A percentile compares a stretch with the other conserved stretches of the same genome.
These are phyloP conservation scores for Ophiostoma piceae DNA, from an alignment of 2,329 filamentous ascomycete genomes.

Conservation along the genomic window DNA sequence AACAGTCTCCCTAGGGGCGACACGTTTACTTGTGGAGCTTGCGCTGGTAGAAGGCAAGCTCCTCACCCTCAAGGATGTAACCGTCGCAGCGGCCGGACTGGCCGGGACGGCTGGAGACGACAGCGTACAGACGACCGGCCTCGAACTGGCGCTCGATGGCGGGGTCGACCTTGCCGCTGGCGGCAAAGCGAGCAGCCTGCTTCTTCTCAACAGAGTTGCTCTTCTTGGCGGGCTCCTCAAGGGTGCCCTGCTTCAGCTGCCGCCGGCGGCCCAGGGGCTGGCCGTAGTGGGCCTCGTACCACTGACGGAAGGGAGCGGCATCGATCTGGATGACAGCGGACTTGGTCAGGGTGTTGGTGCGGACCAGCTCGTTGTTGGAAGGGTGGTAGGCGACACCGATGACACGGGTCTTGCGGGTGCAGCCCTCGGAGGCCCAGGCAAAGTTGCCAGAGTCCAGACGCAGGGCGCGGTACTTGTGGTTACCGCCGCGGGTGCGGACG, in stretches of 20 bases:
- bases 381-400: slow-evolving; percentile 98
- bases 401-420: slow-evolving; percentile 98
- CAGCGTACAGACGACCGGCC: slow-evolving; percentile 93
- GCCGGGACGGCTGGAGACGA: slow-evolving; percentile 86
- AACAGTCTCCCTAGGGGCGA: not conserved
- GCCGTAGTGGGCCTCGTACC: slow-evolving; percentile 99
- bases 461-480: slow-evolving; percentile 99
- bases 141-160: slow-evolving; percentile 98
- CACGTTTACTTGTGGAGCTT: slow-evolving; percentile 90
- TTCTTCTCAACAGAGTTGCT: slow-evolving; percentile 94
- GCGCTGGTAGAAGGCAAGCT: slow-evolving; percentile 99
- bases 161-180: slow-evolving; percentile 84
- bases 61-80: slow-evolving; percentile 98
- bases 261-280: slow-evolving; percentile 80
- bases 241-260: slow-evolving; percentile 70
- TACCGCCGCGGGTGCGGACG: slow-evolving; percentile 59
- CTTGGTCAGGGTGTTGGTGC: slow-evolving; percentile 99
- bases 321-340: slow-evolving; percentile 98
- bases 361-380: slow-evolving; percentile 99
- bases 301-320: slow-evolving; percentile 97
- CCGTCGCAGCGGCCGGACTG: slow-evolving; percentile 96
- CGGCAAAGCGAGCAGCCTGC: slow-evolving; percentile 80
- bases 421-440: slow-evolving; percentile 96
- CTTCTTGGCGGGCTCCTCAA: slow-evolving; percentile 75
- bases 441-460: slow-evolving; percentile 99